Evolutionary conservation across 2,329 filamentous ascomycete species (phyloP), one percentile per base, ranked within the genome.

Genomic region (Acrocalymma vagum): DNA sequence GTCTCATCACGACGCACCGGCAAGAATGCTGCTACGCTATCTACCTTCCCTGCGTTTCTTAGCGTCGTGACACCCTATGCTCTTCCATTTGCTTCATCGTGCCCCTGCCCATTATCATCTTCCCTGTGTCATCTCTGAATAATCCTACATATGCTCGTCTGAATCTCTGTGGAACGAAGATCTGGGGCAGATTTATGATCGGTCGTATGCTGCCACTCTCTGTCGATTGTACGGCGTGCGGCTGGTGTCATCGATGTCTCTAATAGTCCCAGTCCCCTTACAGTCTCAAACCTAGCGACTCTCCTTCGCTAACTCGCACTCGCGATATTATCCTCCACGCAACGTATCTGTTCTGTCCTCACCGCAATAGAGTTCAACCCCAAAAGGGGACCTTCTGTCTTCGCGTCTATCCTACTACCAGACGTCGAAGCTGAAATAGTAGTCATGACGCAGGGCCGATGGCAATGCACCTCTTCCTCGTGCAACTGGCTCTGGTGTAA

Each of bases 51-150:
- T 48, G 30, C 17, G 22, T 43, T 30, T 51, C 26, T 47, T 30
- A 40, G 29, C 36, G 42, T 50, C 29, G 42, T 52, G 29, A 48
- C 16, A 45, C 36, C 42, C 23, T 53, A 40, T 53, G 49, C 38
- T 46, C 31, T 31, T 53, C 51, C 25, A 55, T 46, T 43, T 50
- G 17, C 48, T 33, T 49, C 35, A 45, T 23, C 24, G 42, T 50
- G 42, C 39, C 45, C 20, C 40, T 45, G 17, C 35, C 42, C 27
- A 16, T 48, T 37, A 58, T 40, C 31, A 52, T 29, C 46, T 46
- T 55, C 29, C 55, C 49, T 42, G 48, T 53, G 24, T 53, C 38
- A 56, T 60, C 58, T 53, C 42, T 60, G 29, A 58, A 62, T 58
- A 58, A 15, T 53, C 44, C 54, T 44, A 58, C 29, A 56, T 31